Conservation (phyloP, 805 yeast species). For the Wickerhamiella australiensis region DNA sequence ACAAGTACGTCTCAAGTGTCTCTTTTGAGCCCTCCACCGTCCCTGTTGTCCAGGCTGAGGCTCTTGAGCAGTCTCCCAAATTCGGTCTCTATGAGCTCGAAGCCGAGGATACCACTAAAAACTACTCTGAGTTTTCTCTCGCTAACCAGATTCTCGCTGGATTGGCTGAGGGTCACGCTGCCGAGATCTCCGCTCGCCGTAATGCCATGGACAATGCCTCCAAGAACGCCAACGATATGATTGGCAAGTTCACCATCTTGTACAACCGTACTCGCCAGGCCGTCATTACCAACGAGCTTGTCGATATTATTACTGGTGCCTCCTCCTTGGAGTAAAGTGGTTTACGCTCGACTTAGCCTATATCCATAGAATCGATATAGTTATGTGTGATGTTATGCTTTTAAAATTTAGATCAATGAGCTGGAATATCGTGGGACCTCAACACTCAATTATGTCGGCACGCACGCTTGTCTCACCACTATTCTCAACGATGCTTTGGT, state of each 20-base stretch:
- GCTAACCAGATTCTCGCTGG: slow-evolving; percentile 85
- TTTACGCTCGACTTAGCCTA: slow-evolving; percentile 2
- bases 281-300: slow-evolving; percentile 97
- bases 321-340: slow-evolving; percentile 73
- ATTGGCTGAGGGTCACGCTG: slow-evolving; percentile 95
- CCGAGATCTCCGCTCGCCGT: slow-evolving; percentile 97
- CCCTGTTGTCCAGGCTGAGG: slow-evolving; percentile 53
- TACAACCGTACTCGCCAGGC: slow-evolving; percentile 99
- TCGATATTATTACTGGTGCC: slow-evolving; percentile 99
- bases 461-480: no score
- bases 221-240: slow-evolving; percentile 99
- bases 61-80: slow-evolving; percentile 76
- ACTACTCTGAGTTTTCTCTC: slow-evolving; percentile 70
- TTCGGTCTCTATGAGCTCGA: slow-evolving; percentile 69
- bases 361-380: slow-evolving; percentile 2
- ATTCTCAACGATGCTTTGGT: no score
- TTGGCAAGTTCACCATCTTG: slow-evolving; percentile 85
- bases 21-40: slow-evolving; percentile 73
- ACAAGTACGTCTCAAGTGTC: slow-evolving; percentile 77
- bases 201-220: slow-evolving; percentile 99
- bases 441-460: no score
- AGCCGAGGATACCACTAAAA: slow-evolving; percentile 26
- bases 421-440: no score
- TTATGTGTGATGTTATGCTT: slow-evolving; percentile 2
- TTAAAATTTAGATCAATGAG: not conserved